These are phyloP conservation scores for Neobulgaria alba DNA, from an alignment of 2,329 filamentous ascomycete species.

Conservation along the genomic window DNA sequence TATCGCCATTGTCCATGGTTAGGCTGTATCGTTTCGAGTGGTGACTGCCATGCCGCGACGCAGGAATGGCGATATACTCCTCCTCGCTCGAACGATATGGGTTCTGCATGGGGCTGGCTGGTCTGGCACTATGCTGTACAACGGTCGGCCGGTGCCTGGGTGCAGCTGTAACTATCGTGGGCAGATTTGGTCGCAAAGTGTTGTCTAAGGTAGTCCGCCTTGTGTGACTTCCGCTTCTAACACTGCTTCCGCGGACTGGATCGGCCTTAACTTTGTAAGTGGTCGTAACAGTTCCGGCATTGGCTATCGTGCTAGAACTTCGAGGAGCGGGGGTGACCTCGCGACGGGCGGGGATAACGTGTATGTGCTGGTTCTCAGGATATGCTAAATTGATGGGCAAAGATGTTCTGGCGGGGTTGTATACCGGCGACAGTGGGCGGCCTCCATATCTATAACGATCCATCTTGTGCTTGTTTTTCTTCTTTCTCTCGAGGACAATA, in stretches of 20 bases:
- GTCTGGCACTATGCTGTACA: conserved; percentile 25
- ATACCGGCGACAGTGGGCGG: conserved; percentile 34
- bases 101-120: conserved; percentile 44
- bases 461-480: conserved; percentile 31
- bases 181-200: conserved; percentile 38
- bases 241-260: conserved; percentile 38
- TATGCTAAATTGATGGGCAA: conserved; percentile 36
- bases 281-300: conserved; percentile 36
- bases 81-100: conserved; percentile 45
- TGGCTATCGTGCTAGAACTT: conserved; percentile 27
- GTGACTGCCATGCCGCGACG: conserved; percentile 40
- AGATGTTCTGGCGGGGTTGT: conserved; percentile 44
- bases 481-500: too few relatives aligned
- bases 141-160: conserved; percentile 28
- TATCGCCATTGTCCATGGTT: conserved; percentile 42
- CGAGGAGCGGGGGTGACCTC: conserved; percentile 29
- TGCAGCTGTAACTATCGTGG: conserved; percentile 44
- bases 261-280: conserved; percentile 51
- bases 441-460: conserved; percentile 37
- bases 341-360: conserved; percentile 40
- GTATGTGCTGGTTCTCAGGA: conserved; percentile 34
- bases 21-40: conserved; percentile 36
- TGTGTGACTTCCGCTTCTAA: conserved; percentile 40
- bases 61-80: conserved; percentile 48
- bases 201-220: conserved; percentile 43